These are phyloP conservation scores for Asterionellopsis glacialis DNA, from an alignment of 108 stramenopile species.

Conservation along the genomic window DNA sequence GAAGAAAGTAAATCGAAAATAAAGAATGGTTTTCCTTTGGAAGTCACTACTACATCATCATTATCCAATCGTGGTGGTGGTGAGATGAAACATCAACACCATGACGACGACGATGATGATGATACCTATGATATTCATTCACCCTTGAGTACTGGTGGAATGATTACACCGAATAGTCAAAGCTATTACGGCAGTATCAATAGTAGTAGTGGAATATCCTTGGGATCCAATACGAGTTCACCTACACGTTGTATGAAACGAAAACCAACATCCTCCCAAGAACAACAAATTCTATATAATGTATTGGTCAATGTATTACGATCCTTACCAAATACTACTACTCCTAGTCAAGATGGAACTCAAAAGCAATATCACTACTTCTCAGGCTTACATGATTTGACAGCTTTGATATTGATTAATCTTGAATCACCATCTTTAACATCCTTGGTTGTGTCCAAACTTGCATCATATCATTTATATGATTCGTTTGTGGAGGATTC, in stretches of 20 bases:
- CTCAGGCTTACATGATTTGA: constrained; percentile 43
- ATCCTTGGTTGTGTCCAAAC: constrained; percentile 1
- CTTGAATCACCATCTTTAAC: constrained; percentile 32
- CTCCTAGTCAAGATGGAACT: constrained; percentile 4
- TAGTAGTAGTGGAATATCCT: too few species aligned
- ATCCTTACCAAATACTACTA: background rate
- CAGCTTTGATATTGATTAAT: constrained; percentile 39
- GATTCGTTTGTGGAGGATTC: constrained; percentile 3
- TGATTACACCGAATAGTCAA: too few species aligned
- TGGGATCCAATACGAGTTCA: too few species aligned
- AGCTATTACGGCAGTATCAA: too few species aligned
- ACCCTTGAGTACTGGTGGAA: background rate
- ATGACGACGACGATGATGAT: background rate
- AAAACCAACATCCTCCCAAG: constrained; percentile 6
- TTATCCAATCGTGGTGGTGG: too few species aligned
- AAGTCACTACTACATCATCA: too few species aligned
- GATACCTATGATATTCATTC: constrained; percentile 2
- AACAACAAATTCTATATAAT: constrained; percentile 21
- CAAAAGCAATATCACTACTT: constrained; percentile 23
- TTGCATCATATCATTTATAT: background rate
- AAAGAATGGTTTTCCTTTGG: too few species aligned
- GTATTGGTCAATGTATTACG: constrained; percentile 1
- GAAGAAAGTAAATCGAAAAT: too few species aligned
- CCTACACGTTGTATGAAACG: too few species aligned
- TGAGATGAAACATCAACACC: too few species aligned